Conservation (phyloP, 192 early-diverging fungal species). For the Chytriomyces sp. region DNA sequence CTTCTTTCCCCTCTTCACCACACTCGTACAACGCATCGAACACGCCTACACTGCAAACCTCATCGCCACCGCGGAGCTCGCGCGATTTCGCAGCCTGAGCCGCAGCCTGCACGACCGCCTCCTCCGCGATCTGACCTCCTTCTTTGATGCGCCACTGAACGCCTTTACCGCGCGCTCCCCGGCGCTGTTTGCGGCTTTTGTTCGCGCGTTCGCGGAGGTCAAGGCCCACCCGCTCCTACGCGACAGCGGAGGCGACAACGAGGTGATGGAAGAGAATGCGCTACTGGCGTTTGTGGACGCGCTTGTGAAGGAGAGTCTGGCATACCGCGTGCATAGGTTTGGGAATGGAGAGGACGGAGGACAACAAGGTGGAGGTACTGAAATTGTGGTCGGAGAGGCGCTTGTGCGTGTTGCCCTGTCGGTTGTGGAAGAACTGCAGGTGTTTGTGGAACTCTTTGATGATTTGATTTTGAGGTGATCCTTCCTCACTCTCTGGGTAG, state of each 20-base stretch:
- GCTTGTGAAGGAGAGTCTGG: slow-evolving; percentile 19
- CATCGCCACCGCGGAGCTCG: slow-evolving; percentile 8
- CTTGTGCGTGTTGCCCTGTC: slow-evolving; percentile 8
- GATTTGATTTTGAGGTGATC: slow-evolving; percentile 22
- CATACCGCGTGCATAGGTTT: slow-evolving; percentile 35
- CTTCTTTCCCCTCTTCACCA: background rate
- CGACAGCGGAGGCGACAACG: background rate
- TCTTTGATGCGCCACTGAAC: slow-evolving; percentile 28
- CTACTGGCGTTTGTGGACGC: background rate
- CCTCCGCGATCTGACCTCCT: slow-evolving; percentile 27
- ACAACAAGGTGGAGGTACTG: background rate
- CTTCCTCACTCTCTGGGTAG: background rate
- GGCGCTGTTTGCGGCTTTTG: slow-evolving; percentile 32
- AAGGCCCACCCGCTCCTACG: background rate
- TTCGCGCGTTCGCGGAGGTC: background rate
- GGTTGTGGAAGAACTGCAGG: slow-evolving; percentile 30
- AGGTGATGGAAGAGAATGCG: background rate
- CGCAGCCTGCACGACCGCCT: slow-evolving; percentile 3
- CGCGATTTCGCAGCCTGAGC: slow-evolving; percentile 14
- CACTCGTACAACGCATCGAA: background rate
- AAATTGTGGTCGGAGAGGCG: slow-evolving; percentile 8
- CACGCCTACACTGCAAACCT: slow-evolving; percentile 4
- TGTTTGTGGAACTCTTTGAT: slow-evolving; percentile 29
- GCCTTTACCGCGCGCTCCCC: slow-evolving; percentile 1
- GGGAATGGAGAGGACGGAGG: slow-evolving; percentile 22